Percentiles rank a stretch among this genome's conserved stretches.
Evolutionary conservation across 108 stramenopile species (phyloP).

Genomic region (Skeletonema potamos): DNA sequence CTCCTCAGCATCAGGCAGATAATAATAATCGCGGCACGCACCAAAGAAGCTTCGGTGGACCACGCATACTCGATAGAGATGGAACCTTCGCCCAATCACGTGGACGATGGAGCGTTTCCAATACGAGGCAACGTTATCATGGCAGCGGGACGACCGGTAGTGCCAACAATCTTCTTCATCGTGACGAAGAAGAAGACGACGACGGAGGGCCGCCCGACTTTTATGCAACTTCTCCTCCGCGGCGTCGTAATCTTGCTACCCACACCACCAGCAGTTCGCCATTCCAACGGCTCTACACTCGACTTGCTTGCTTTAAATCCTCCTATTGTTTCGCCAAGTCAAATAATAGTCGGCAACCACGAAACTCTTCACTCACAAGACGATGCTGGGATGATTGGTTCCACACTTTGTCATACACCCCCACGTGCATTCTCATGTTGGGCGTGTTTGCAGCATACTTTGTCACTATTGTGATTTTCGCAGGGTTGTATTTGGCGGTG

Average conservation of each 20-base stretch:
- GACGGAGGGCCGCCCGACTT: slow-evolving; percentile 2
- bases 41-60: background rate
- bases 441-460: slow-evolving; percentile 63
- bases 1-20: background rate
- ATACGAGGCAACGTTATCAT: slow-evolving; percentile 16
- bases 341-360: background rate
- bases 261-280: background rate
- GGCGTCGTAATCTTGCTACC: background rate
- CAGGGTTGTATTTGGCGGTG: slow-evolving; percentile 61
- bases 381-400: slow-evolving; percentile 83
- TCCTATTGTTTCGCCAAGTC: slow-evolving; percentile 3
- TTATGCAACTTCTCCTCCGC: background rate
- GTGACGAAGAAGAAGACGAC: background rate
- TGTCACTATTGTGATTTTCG: slow-evolving; percentile 64
- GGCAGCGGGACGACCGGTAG: too few relatives aligned
- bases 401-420: slow-evolving; percentile 67
- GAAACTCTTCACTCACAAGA: background rate
- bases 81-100: slow-evolving; percentile 68
- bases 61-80: slow-evolving; percentile 71
- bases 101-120: slow-evolving; percentile 68
- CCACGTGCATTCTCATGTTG: slow-evolving; percentile 60
- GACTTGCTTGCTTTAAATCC: background rate
- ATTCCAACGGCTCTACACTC: background rate
- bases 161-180: too few relatives aligned
- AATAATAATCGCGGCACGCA: background rate